Evolutionary conservation across 2,329 filamentous ascomycete species (phyloP), one percentile per base, ranked within the genome.

Genomic region (Colletotrichum tabaci): DNA sequence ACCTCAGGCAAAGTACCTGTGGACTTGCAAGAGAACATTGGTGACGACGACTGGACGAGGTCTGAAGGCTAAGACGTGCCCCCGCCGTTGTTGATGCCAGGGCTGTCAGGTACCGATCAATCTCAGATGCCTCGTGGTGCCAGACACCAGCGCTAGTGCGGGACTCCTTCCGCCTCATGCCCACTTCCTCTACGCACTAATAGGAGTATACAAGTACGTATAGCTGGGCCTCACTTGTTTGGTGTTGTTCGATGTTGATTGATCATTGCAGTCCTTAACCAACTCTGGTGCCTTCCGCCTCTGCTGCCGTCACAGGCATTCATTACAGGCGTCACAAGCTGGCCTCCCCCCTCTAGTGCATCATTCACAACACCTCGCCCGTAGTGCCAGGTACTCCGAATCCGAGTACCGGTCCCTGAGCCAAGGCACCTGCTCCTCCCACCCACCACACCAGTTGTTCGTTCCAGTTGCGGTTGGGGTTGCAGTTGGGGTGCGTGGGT

Each of bases 381-480:
- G 12, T 23, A n/a, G 38, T 60, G 7, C 56, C 5, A 46, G 42
- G 57, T 60, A 44, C 57, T 60, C 46, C 10, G 42, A 30, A 16
- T 47, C 21, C 6, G 30, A 60, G 57, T 47, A 60, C 23, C 38
- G 15, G n/a, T 50, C 30, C 30, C 58, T 15, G 30, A 30, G 18
- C 26, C 30, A 50, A 49, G 58, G 50, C 40, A 56, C 46, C 26
- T 56, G 16, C n/a, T 42, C 26, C 26, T 47, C 63, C 64, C 58
- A 26, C 58, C 60, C 67, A 46, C 56, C 64, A 71, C 68, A 44
- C 57, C 57, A 58, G 57, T 38, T 57, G 68, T 58, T 71, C 68
- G 8, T 35, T 35, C 30, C 8, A 35, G 30, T 35, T 35, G 30
- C 61, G 58, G 42, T 44, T 44, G 42, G 35, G 40, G 53, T 40